A percentile compares a stretch with the other conserved stretches of the same genome.
Conservation (phyloP, 352 stramenopile species). For the Hyaloperonospora brassicae region DNA sequence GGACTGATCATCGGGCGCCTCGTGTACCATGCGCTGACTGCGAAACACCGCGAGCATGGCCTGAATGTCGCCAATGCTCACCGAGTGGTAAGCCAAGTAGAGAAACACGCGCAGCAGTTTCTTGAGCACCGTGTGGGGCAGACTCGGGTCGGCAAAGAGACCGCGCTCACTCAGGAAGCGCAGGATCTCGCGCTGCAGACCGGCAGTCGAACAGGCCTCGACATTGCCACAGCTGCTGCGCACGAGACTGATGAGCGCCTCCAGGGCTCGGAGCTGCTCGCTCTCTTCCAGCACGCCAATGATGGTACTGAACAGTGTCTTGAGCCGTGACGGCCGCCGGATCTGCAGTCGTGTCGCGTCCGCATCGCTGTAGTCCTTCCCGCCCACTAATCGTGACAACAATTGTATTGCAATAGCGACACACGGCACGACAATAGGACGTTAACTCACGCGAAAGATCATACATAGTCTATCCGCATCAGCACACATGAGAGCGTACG, state of each 20-base stretch:
- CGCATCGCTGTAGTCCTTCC: conserved; percentile 50
- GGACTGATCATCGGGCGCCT: conserved; percentile 57
- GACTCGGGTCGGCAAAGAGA: conserved; percentile 50
- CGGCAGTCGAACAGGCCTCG: conserved; percentile 60
- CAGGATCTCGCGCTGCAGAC: conserved; percentile 66
- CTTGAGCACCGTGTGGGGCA: conserved; percentile 59
- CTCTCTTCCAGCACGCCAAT: conserved; percentile 55
- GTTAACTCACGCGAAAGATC: background rate
- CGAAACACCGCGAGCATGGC: conserved; percentile 77
- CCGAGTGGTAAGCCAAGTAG: conserved; percentile 72
- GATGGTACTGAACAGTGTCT: conserved; percentile 55
- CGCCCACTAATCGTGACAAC: conserved; percentile 34
- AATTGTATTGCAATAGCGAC: background rate
- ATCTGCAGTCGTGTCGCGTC: conserved; percentile 60
- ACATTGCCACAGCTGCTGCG: conserved; percentile 70
- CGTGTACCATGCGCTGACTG: conserved; percentile 53
- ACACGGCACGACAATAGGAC: conserved; percentile 1
- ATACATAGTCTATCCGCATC: no score
- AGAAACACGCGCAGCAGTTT: conserved; percentile 71
- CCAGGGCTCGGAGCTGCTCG: conserved; percentile 59
- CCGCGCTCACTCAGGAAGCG: conserved; percentile 59
- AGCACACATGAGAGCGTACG: conserved; percentile 2
- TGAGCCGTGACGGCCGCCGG: conserved; percentile 48
- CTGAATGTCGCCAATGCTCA: conserved; percentile 70
- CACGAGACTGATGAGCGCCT: conserved; percentile 71